Base-by-base conservation (phyloP, 805 yeast genomes). In the Myxozyma neotropica region DNA sequence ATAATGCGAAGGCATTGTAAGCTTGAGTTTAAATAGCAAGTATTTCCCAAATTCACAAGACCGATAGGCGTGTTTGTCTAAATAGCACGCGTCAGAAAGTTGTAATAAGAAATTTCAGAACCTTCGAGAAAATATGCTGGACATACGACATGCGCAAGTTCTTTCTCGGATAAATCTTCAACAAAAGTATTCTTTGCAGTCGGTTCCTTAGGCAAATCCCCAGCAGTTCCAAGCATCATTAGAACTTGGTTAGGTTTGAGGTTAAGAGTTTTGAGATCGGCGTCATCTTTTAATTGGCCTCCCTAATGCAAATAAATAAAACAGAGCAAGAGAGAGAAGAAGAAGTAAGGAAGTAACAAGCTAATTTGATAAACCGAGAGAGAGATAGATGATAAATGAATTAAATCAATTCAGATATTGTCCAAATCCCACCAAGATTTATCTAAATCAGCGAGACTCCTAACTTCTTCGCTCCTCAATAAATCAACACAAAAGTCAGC, bases 171-270 rank as follows among this genome's bases (percentile, higher is more conserved):
- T 72, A 87, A 73, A 71, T 88, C 96, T 72, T 88, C 96, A 40
- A 85, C 72, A 64, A 89, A 88, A 29, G 82, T 83, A 50, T 77
- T 79, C 59, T 80, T 78, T 12, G 77, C 80, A 13, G 78, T 78
- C 13, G 88, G 88, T 36, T 75, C 71, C 63, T 71, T 59, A 36
- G 81, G 83, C 54, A 84, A 74, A 57, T 81, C 82, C 56, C 88
- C 94, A 1, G 96, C 93, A 0, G 97, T 87, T 24, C 99, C 99
- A 57, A 94, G 78, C 58, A 94, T 89, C 96, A 94, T 88, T 23
- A 93, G 78, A 13, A 83, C 77, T 66, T 87, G 88, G 35, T 82
- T 83, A 23, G 82, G 78, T 68, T 87, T 88, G 63, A 92, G 71
- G 26, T 78, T 81, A 53, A 87, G 77, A 3, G 75, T 67, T 10